These are phyloP conservation scores for Nakazawaea pomicola DNA, from an alignment of 805 yeast species.

Conservation along the genomic window DNA sequence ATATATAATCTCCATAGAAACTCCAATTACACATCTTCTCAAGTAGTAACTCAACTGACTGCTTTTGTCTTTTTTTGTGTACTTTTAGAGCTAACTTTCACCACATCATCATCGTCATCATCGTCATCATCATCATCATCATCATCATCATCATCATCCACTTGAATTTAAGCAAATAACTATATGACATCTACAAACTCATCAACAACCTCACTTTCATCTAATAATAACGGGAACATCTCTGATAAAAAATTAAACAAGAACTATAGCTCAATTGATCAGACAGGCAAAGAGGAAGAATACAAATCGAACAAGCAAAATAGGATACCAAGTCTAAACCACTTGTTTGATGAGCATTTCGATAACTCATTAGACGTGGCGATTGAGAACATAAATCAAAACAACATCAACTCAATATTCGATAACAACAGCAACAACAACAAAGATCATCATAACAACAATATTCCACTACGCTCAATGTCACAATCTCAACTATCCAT, in stretches of 20 bases:
- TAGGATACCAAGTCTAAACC: slow-evolving; percentile 22
- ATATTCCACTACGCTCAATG: slow-evolving; percentile 27
- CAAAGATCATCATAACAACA: slow-evolving; percentile 19
- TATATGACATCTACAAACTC: slow-evolving; percentile 8
- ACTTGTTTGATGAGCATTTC: slow-evolving; percentile 55
- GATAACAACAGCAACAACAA: slow-evolving; percentile 24
- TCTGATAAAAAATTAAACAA: neutral
- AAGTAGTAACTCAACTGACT: too few relatives aligned
- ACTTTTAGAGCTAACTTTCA: too few relatives aligned
- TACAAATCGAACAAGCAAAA: neutral
- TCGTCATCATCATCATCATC: too few relatives aligned
- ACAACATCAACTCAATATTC: slow-evolving; percentile 22
- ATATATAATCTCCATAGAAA: too few relatives aligned
- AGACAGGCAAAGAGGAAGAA: neutral
- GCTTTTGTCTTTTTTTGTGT: too few relatives aligned
- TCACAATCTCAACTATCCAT: slow-evolving; percentile 17
- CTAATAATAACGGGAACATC: slow-evolving; percentile 1
- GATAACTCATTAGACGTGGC: slow-evolving; percentile 67
- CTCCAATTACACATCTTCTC: too few relatives aligned
- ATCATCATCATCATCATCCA: too few relatives aligned
- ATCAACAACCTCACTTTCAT: slow-evolving; percentile 1
- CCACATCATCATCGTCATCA: too few relatives aligned
- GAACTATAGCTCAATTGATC: slow-evolving; percentile 3
- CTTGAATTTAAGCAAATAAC: too few relatives aligned
- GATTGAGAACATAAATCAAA: slow-evolving; percentile 41